Base-by-base conservation (phyloP, 805 yeast genomes). In the Hemisphaericaspora nanyangensis region DNA sequence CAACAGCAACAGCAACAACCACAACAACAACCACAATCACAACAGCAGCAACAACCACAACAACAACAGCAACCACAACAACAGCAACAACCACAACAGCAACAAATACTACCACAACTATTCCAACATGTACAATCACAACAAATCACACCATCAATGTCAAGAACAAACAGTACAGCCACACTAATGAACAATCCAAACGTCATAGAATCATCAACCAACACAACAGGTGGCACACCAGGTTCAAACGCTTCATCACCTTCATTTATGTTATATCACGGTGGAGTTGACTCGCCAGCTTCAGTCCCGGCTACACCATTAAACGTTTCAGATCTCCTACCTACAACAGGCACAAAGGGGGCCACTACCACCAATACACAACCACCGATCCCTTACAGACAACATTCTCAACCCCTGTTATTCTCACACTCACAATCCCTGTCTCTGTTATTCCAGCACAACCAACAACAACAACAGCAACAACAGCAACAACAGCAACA, bases 221-320 rank as follows among this genome's bases (percentile, higher is more conserved):
- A 22, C 26, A 22, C 26, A 3, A 22, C 26, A 8, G 26, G 26
- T 8, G 26, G 37, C 12, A 33, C 45, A 12, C 45, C 45, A 15
- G 34, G 37, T 11, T 37, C 45, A 27, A 30, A 33, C 16, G 38
- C 37, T 29, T 41, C 42, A 10, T 15, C 34, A 17, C 29, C 36
- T 8, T 34, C 45, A 16, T 41, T 33, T 15, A 17, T 19, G 26
- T 26, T 35, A 32, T 39, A 35, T 31, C 39, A 31, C 17, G 19
- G 15, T 34, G 31, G 13, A 6, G 24, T 17, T 1, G 28, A 22
- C 17, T 29, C 38, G 3, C 35, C 40, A 31, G 39, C 28, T 26
- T 35, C 39, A 15, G 35, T 43, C 2, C 49, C 45, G 4, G 43
- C 35, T 11, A 43, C 48, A 16, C 46, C 51, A 29, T 40, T 44